A percentile compares a stretch with the other conserved stretches of the same genome.
Evolutionary conservation across 2,329 filamentous ascomycete genomes (phyloP).

Genomic region (Lasiodiplodia hormozganensis): DNA sequence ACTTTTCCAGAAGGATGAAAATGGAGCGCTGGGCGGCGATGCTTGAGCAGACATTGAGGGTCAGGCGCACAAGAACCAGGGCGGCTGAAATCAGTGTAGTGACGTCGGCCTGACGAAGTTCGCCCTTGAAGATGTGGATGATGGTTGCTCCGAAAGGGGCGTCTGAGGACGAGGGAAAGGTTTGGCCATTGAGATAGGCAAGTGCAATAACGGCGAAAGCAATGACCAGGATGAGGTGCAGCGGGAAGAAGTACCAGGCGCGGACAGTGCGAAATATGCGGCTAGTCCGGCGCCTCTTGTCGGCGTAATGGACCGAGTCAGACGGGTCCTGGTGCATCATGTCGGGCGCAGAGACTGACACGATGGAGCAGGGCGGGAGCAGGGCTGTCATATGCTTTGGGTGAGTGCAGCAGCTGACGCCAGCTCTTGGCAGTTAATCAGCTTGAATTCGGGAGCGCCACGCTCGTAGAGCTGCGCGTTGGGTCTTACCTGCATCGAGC

Average conservation of each 20-base stretch:
- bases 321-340: neutral
- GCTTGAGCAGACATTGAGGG: slow-evolving; percentile 14
- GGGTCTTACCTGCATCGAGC: slow-evolving; percentile 18
- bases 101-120: slow-evolving; percentile 21
- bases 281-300: neutral
- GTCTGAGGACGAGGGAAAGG: slow-evolving; percentile 1
- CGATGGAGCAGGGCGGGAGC: neutral
- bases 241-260: slow-evolving; percentile 24
- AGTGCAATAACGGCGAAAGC: slow-evolving; percentile 5
- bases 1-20: slow-evolving; percentile 27
- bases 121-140: slow-evolving; percentile 8
- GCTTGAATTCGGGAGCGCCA: slow-evolving; percentile 5
- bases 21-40: slow-evolving; percentile 15
- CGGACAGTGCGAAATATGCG: slow-evolving; percentile 6
- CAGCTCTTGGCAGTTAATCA: slow-evolving; percentile 8
- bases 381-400: slow-evolving; percentile 12
- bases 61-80: slow-evolving; percentile 22
- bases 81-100: slow-evolving; percentile 22
- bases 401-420: slow-evolving; percentile 3
- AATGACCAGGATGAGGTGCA: slow-evolving; percentile 13
- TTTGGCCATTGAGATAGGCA: slow-evolving; percentile 1
- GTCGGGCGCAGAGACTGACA: neutral
- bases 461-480: neutral
- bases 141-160: neutral
- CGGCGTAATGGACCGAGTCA: neutral